These are phyloP conservation scores for Teratosphaeria destructans DNA, from an alignment of 2,329 filamentous ascomycete species.

Conservation along the genomic window DNA sequence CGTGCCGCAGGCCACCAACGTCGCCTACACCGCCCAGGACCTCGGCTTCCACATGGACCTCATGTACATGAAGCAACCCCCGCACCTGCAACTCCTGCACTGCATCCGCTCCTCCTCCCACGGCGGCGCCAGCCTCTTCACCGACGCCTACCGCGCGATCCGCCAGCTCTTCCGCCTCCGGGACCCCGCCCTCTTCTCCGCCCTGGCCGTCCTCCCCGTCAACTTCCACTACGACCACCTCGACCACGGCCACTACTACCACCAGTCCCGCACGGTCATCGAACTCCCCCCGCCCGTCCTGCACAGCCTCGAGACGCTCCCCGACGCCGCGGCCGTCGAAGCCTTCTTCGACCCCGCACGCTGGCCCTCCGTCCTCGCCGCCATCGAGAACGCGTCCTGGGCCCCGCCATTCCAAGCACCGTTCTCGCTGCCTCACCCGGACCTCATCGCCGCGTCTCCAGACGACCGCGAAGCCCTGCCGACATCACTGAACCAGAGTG, in stretches of 20 bases:
- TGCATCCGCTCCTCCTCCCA: constrained; percentile 70
- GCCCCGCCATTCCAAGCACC: constrained; percentile 28
- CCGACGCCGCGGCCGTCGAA: not conserved
- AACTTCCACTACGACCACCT: constrained; percentile 39
- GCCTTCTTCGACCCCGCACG: not conserved
- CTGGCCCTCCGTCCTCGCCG: constrained; percentile 4
- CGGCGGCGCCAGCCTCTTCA: constrained; percentile 80
- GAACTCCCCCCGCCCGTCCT: constrained; percentile 5
- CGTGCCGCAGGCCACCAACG: constrained; percentile 75
- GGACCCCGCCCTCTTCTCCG: constrained; percentile 10
- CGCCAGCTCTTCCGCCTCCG: constrained; percentile 14
- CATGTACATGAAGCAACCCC: constrained; percentile 70
- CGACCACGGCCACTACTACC: constrained; percentile 37
- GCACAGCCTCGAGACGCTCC: not conserved
- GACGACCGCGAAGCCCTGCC: not conserved
- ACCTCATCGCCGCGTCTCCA: not conserved
- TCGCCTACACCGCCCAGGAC: constrained; percentile 72
- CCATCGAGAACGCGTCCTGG: constrained; percentile 25
- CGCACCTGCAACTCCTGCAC: constrained; percentile 78
- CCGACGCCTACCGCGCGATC: constrained; percentile 59
- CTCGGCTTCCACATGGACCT: constrained; percentile 91
- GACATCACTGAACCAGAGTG: not conserved
- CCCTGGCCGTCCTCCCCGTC: constrained; percentile 6
- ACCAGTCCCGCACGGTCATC: constrained; percentile 18
- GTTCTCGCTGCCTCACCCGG: constrained; percentile 7